Evolutionary conservation across 331 rosid species (phyloP), one percentile per base, ranked within the genome.

Genomic region (Stylosanthes scabra): DNA sequence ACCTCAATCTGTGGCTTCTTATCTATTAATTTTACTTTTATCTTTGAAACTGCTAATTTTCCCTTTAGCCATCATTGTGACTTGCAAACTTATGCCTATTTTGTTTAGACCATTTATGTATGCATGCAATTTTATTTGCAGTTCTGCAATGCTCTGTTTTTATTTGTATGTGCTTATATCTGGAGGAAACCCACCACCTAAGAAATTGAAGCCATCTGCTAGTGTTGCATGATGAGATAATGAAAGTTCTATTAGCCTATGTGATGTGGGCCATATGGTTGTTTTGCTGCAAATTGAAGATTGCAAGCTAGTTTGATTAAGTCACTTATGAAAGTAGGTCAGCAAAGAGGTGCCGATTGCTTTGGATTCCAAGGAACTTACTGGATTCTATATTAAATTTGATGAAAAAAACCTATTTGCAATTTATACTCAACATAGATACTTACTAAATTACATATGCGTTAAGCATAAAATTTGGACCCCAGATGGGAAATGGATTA

Each of bases 101-200:
- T 59, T 79, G 79, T 64, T 37, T 73, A 31, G 74, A 82, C 62
- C 45, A 59, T 37, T 8, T 42, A 14, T 70, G 61, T 40, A 39
- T 61, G 37, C 7, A 55, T 61, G 37, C 7, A 55, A 16, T 31
- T 59, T 64, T 84, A 49, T 71, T 47, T 71, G 52, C 81, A 91
- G 97, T 72, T 90, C 95, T 85, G 95, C 96, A 71, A 94, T 94
- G 98, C 81, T 94, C 14, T 87, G 95, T 87, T 94, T 94, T 80
- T 94, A 94, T 75, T 80, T 87, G 2, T 91, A 94, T 49, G 98
- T 89, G 63, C 47, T 94, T 71, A 68, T 86, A 44, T 71, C 91
- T 0, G 97, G 98, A 71, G 98, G 98, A 70, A 94, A 91, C 74
- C 98, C 98, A 6, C 96, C 98, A 31, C 93, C 98, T 13, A 94